Evolutionary conservation across 2,329 filamentous ascomycete genomes (phyloP), one percentile per base, ranked within the genome.

Genomic region (Cladosporium sp.): DNA sequence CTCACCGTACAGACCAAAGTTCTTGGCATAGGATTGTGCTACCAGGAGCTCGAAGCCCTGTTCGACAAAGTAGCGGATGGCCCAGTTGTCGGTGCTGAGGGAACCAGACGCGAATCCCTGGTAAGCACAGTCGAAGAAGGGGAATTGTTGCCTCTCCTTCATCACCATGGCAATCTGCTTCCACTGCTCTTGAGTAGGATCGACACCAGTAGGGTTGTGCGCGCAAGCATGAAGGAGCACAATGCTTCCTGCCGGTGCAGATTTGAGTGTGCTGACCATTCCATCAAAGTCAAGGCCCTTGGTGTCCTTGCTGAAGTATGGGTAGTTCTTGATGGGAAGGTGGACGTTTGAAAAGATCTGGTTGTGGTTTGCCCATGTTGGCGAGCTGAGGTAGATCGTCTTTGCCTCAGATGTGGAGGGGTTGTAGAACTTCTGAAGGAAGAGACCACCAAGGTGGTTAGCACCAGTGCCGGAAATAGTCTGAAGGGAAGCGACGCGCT

Each of bases 321-420:
- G 94, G 78, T 99, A 99, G 64, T 84, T 84, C 65, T 87, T 87
- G 67, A 91, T 84, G 34, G 84, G 78, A 28, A 97, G 80, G 66
- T 83, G 82, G 70, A 97, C 91, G 72, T 97, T 97, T 75, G 81
- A 84, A 80, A 99, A 96, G 81, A 99, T 97, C 76, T 97, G 94
- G 79, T 95, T 87, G 85, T 99, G 94, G 80, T 99, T 99, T 66
- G 89, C 91, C 94, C 94, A 99, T 61, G 94, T 99, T 54, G 94
- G 94, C 74, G 89, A 89, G 69, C 91, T 96, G 74, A 97, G 81
- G 82, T 96, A 97, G 76, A 95, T 84, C 59, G 86, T 84, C 63
- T 72, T 72, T 65, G 84, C 87, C 77, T 82, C 84, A 71, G 83
- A 81, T 70, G 80, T 73, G 55, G 73, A 69, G 13, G 78, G 75